phyloP scores from a whole-genome alignment of 495 filamentous ascomycete species.

The Copromyces sp. region DNA sequence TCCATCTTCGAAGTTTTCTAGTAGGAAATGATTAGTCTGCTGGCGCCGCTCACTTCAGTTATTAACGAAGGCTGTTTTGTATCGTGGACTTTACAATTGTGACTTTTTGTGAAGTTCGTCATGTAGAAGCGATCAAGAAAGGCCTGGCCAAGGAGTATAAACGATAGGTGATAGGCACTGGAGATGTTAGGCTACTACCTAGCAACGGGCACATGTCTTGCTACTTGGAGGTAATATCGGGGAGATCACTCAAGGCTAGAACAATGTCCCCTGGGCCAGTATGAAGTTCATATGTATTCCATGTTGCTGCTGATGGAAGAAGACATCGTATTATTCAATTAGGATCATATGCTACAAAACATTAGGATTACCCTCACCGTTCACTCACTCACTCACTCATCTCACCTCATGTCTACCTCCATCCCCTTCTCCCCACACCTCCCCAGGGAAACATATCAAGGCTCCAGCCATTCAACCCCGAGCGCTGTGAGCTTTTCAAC shows the following conservation, averaged over 20 bases:
- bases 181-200: too few species aligned
- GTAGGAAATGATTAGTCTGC: neutral
- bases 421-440: neutral
- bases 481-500: neutral
- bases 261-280: neutral
- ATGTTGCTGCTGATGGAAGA: neutral
- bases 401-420: neutral
- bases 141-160: too few species aligned
- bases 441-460: neutral
- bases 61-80: too few species aligned
- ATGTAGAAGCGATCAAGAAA: too few species aligned
- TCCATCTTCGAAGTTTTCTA: neutral
- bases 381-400: neutral
- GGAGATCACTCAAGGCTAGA: neutral
- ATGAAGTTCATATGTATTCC: neutral
- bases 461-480: neutral
- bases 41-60: too few species aligned
- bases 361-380: neutral
- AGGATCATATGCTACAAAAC: neutral
- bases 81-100: too few species aligned
- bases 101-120: too few species aligned
- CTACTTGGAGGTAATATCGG: neutral
- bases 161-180: too few species aligned
- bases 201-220: neutral
- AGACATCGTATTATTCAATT: neutral